These are phyloP conservation scores for Grammothele lineata DNA, from an alignment of 768 basidiomycete genomes.

Conservation along the genomic window DNA sequence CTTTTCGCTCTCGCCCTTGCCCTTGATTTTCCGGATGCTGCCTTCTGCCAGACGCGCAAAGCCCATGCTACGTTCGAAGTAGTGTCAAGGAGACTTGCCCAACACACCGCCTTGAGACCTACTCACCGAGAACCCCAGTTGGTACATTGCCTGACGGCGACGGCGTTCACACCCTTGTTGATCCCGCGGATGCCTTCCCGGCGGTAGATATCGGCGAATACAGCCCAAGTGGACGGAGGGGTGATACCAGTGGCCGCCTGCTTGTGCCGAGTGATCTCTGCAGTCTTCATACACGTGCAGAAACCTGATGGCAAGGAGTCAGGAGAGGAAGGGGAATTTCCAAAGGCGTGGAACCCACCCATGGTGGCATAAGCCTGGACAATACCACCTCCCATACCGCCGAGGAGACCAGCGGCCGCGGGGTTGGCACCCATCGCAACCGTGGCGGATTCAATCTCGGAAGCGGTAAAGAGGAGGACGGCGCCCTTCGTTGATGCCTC, in stretches of 20 bases:
- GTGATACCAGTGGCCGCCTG: constrained; percentile 79
- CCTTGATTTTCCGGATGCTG: constrained; percentile 69
- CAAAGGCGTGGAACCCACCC: constrained; percentile 57
- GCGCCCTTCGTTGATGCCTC: constrained; percentile 98
- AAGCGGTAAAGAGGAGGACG: constrained; percentile 92
- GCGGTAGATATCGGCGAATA: constrained; percentile 93
- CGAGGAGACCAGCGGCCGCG: constrained; percentile 81
- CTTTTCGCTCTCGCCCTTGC: constrained; percentile 73
- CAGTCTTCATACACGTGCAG: constrained; percentile 99
- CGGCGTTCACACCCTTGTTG: constrained; percentile 98
- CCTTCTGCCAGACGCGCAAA: constrained; percentile 91
- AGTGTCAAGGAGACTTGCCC: not conserved
- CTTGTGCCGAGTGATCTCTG: constrained; percentile 94
- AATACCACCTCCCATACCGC: constrained; percentile 97
- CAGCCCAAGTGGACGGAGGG: constrained; percentile 88
- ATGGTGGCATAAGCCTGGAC: constrained; percentile 99
- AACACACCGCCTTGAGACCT: too few species aligned
- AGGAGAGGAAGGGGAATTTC: constrained; percentile 5
- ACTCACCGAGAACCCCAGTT: constrained; percentile 89
- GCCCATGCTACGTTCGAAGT: constrained; percentile 65
- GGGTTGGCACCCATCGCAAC: constrained; percentile 69
- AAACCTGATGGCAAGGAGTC: constrained; percentile 56
- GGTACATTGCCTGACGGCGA: constrained; percentile 87
- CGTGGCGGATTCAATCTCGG: constrained; percentile 80
- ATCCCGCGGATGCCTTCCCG: constrained; percentile 92